phyloP scores from a whole-genome alignment of 176 grass and related monocot species.

The Poa pratensis region DNA sequence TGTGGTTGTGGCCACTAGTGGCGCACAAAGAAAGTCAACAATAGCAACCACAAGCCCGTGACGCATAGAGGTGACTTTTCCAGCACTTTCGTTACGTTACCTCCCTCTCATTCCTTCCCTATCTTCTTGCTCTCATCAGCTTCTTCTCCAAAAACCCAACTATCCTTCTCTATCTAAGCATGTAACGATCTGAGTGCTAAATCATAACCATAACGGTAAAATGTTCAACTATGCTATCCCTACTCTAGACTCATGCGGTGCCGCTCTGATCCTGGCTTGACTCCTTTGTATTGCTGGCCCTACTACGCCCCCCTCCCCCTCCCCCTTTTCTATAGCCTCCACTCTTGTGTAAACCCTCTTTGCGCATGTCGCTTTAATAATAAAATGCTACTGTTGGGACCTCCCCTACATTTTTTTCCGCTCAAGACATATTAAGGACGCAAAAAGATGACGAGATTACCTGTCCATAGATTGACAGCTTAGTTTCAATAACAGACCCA shows the following conservation, averaged over 20 bases:
- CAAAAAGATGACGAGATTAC: conserved; percentile 51
- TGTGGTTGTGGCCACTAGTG: background rate
- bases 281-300: background rate
- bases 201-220: background rate
- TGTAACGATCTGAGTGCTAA: background rate
- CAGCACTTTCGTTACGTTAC: background rate
- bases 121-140: conserved; percentile 5
- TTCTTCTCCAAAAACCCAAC: conserved; percentile 10
- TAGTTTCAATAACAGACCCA: conserved; percentile 88
- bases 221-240: conserved; percentile 1
- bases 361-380: background rate
- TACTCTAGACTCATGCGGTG: background rate
- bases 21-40: background rate
- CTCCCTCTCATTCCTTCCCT: background rate
- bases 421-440: conserved; percentile 16
- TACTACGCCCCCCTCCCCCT: background rate
- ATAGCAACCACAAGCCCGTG: background rate
- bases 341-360: background rate
- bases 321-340: background rate
- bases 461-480: conserved; percentile 85
- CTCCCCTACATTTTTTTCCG: background rate
- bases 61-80: conserved; percentile 1
- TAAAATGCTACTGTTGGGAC: conserved; percentile 3
- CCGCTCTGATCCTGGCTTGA: background rate
- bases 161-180: conserved; percentile 3